phyloP scores from a whole-genome alignment of 768 basidiomycete species.

The Termitomyces sp. region DNA sequence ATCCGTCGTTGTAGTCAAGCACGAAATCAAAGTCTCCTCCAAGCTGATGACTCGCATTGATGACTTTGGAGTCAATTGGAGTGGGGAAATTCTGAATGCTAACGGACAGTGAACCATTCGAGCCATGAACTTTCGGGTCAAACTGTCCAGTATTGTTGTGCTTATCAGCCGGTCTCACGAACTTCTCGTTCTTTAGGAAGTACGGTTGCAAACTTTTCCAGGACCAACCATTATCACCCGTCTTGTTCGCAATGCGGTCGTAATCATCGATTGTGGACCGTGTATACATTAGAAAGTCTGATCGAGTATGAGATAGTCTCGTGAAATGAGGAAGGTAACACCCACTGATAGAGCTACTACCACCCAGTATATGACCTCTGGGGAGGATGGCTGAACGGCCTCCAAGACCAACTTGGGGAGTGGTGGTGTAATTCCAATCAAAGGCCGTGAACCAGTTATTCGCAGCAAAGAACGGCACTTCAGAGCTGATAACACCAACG shows the following conservation, averaged over 20 bases:
- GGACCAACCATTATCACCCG: conserved; percentile 26
- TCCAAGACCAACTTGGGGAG: conserved; percentile 22
- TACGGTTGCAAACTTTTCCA: conserved; percentile 24
- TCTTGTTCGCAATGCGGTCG: conserved; percentile 21
- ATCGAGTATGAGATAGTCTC: not conserved
- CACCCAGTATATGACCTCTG: conserved; percentile 25
- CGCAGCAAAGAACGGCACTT: conserved; percentile 13
- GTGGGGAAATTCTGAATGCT: conserved; percentile 20
- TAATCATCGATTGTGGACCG: conserved; percentile 23
- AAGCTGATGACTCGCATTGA: conserved; percentile 12
- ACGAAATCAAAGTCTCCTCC: conserved; percentile 22
- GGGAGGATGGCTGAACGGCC: conserved; percentile 20
- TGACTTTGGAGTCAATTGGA: conserved; percentile 13
- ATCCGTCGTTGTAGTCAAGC: conserved; percentile 24
- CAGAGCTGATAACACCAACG: conserved; percentile 8
- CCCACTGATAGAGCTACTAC: conserved; percentile 25
- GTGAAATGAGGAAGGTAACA: not conserved
- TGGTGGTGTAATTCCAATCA: conserved; percentile 33
- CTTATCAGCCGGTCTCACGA: conserved; percentile 20
- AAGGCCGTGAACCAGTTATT: conserved; percentile 11
- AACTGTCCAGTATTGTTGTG: conserved; percentile 27
- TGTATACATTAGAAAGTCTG: conserved; percentile 18
- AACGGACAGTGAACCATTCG: conserved; percentile 13
- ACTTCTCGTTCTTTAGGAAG: conserved; percentile 23
- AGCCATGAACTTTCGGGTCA: conserved; percentile 16